Percentiles rank a stretch among this genome's conserved stretches.
Conservation (phyloP, 148 eudicot genomes). For the Rhododendron mucronatum region DNA sequence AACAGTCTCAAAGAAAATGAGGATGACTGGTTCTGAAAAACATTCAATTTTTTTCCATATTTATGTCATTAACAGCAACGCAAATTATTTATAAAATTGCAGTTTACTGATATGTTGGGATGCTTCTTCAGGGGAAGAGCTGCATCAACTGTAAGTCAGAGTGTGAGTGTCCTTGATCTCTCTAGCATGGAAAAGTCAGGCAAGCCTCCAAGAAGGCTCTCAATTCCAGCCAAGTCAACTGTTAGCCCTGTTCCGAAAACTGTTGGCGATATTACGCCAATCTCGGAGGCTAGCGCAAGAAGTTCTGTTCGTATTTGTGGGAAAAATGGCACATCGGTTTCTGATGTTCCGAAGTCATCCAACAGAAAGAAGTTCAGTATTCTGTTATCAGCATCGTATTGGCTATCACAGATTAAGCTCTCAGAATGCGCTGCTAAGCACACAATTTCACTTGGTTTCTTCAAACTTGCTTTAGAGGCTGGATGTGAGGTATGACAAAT, state of each 20-base stretch:
- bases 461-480: conserved; percentile 87
- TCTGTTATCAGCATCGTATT: conserved; percentile 67
- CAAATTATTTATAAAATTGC: background rate
- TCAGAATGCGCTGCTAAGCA: conserved; percentile 87
- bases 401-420: conserved; percentile 87
- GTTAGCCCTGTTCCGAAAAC: conserved; percentile 45
- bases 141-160: conserved; percentile 55
- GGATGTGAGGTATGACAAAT: conserved; percentile 59
- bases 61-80: background rate
- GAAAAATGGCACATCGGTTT: conserved; percentile 49
- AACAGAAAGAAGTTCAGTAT: conserved; percentile 48
- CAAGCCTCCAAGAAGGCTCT: conserved; percentile 78
- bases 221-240: conserved; percentile 56
- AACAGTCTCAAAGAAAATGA: background rate
- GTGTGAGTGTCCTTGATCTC: conserved; percentile 59
- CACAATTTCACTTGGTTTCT: conserved; percentile 72
- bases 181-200: conserved; percentile 62
- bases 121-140: conserved; percentile 47
- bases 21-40: background rate
- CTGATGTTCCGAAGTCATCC: conserved; percentile 62
- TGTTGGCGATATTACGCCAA: conserved; percentile 49
- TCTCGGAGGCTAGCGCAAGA: conserved; percentile 58
- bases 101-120: background rate
- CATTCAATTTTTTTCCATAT: background rate
- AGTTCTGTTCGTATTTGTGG: conserved; percentile 32